Conservation (phyloP, 2,329 filamentous ascomycete species). For the Raffaelea arxii region DNA sequence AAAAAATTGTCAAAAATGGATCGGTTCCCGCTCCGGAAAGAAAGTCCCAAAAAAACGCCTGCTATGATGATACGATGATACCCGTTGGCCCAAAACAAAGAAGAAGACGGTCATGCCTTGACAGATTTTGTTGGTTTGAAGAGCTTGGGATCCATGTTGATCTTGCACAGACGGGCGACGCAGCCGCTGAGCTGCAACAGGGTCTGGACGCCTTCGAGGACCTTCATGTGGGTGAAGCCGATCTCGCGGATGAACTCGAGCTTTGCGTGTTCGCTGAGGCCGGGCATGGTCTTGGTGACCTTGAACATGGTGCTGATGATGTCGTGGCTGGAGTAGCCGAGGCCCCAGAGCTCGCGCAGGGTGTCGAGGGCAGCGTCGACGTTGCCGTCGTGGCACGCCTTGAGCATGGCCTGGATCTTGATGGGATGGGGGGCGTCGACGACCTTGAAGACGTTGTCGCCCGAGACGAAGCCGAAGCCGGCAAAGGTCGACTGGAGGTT, state of each 20-base stretch:
- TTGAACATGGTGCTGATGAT: conserved; percentile 99
- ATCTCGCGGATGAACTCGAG: conserved; percentile 98
- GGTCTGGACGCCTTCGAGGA: conserved; percentile 94
- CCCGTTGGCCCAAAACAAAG: not conserved
- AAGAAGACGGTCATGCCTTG: conserved; percentile 1
- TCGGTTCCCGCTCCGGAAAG: no score
- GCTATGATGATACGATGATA: not conserved
- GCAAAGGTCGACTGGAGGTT: conserved; percentile 90
- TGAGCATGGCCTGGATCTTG: conserved; percentile 98
- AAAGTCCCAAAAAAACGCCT: conserved; percentile 6
- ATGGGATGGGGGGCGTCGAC: conserved; percentile 96
- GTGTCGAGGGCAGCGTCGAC: conserved; percentile 79
- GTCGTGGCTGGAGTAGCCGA: conserved; percentile 97
- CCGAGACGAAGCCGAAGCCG: conserved; percentile 93
- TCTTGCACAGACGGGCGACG: conserved; percentile 79
- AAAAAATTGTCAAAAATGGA: no score
- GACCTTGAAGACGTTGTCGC: conserved; percentile 96
- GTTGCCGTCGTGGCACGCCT: conserved; percentile 88
- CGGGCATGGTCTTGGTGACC: conserved; percentile 91
- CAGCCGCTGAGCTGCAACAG: conserved; percentile 89
- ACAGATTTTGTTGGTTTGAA: no score
- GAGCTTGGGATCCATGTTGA: conserved; percentile 89
- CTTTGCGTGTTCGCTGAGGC: conserved; percentile 87
- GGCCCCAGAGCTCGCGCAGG: conserved; percentile 82
- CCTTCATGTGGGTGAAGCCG: conserved; percentile 98